Conservation (phyloP, 305 asterid species). For the Fraxinus sp. region DNA sequence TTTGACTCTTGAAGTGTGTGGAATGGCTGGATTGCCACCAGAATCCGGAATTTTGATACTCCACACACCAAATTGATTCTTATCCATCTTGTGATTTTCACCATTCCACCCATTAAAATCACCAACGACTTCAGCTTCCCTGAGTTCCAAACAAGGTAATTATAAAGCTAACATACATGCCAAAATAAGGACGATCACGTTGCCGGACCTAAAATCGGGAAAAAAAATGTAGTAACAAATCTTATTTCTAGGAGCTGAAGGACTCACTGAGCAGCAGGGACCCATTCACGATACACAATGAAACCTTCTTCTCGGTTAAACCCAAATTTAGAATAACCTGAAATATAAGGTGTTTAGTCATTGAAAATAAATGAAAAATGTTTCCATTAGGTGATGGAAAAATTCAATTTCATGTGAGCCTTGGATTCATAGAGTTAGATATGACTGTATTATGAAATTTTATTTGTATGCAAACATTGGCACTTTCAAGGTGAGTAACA, state of each 20-base stretch:
- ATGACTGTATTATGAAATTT: not conserved
- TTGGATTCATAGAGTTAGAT: not conserved
- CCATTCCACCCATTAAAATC: conserved; percentile 97
- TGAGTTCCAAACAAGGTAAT: conserved; percentile 36
- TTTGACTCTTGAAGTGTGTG: conserved; percentile 82
- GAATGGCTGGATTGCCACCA: conserved; percentile 67
- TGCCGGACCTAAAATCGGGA: not conserved
- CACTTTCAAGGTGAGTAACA: not conserved
- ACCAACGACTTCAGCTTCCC: conserved; percentile 93
- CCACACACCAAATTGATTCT: conserved; percentile 87
- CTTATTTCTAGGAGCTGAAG: conserved; percentile 25
- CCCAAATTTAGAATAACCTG: conserved; percentile 81
- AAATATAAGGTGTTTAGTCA: conserved; percentile 16
- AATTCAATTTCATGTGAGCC: conserved; percentile 13
- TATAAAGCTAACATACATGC: conserved; percentile 27
- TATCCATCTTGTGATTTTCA: conserved; percentile 76
- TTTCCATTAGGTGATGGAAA: not conserved
- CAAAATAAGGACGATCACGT: conserved; percentile 14
- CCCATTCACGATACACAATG: conserved; percentile 89
- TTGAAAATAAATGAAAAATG: conserved; percentile 16
- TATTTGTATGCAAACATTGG: not conserved
- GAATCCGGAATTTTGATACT: conserved; percentile 72
- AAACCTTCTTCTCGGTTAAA: conserved; percentile 75
- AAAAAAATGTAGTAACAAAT: not conserved
- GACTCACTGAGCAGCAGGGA: conserved; percentile 94